Evolutionary conservation across 1,139 yeast genomes (phyloP).

Genomic region (Diutina pseudorugosa): DNA sequence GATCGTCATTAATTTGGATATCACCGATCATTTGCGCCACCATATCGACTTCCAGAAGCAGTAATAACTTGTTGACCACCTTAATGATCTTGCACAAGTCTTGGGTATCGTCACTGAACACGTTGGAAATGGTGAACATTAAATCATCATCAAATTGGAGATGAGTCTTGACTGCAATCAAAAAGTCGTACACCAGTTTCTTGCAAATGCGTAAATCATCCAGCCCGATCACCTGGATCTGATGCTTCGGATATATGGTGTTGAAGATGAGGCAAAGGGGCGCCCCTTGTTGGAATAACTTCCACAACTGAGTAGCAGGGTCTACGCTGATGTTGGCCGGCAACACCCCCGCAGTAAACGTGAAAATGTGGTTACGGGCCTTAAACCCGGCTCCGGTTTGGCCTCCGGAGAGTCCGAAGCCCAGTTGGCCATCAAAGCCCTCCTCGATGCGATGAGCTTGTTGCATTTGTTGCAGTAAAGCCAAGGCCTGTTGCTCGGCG

Average conservation of each 20-base stretch:
- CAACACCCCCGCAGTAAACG: slow-evolving; percentile 64
- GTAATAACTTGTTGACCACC: slow-evolving; percentile 36
- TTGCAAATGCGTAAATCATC: slow-evolving; percentile 81
- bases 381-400: slow-evolving; percentile 10
- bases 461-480: slow-evolving; percentile 31
- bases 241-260: slow-evolving; percentile 27
- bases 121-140: slow-evolving; percentile 82
- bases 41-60: slow-evolving; percentile 39
- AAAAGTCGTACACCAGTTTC: slow-evolving; percentile 81
- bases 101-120: slow-evolving; percentile 71
- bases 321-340: slow-evolving; percentile 70
- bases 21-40: slow-evolving; percentile 13
- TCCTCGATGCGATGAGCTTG: slow-evolving; percentile 4
- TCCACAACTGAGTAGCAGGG: slow-evolving; percentile 87
- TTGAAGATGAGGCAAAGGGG: slow-evolving; percentile 83
- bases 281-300: slow-evolving; percentile 83
- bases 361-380: slow-evolving; percentile 26
- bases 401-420: slow-evolving; percentile 18
- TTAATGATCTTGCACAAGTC: slow-evolving; percentile 63
- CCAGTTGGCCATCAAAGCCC: slow-evolving; percentile 8
- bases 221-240: slow-evolving; percentile 43
- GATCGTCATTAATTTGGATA: slow-evolving; percentile 32
- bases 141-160: slow-evolving; percentile 54
- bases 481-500: slow-evolving; percentile 63
- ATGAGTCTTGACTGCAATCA: slow-evolving; percentile 74